Percentiles rank a stretch among this genome's conserved stretches.
Evolutionary conservation across 805 yeast species (phyloP).

Genomic region (Pichia paraexigua): DNA sequence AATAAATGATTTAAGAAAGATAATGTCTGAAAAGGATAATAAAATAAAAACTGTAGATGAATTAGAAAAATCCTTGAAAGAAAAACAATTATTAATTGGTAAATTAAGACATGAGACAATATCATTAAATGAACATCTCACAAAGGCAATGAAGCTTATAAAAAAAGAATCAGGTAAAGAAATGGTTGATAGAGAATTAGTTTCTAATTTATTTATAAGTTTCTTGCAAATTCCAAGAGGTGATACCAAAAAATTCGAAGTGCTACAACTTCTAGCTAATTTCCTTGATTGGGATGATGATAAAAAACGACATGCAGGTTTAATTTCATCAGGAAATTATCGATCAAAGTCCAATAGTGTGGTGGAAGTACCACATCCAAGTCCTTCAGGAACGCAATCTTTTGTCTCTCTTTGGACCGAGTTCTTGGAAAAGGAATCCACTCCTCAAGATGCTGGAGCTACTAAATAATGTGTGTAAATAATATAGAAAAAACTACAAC

Average conservation of each 20-base stretch:
- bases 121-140: slow-evolving; percentile 84
- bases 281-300: slow-evolving; percentile 85
- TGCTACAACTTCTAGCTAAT: slow-evolving; percentile 73
- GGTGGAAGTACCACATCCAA: slow-evolving; percentile 18
- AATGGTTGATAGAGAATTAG: slow-evolving; percentile 78
- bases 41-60: slow-evolving; percentile 24
- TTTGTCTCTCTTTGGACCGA: slow-evolving; percentile 78
- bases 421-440: slow-evolving; percentile 64
- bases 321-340: slow-evolving; percentile 28
- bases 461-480: background rate
- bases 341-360: slow-evolving; percentile 28
- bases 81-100: slow-evolving; percentile 73
- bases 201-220: slow-evolving; percentile 77
- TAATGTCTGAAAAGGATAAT: slow-evolving; percentile 12
- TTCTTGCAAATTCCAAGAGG: slow-evolving; percentile 85
- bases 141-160: slow-evolving; percentile 83
- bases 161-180: slow-evolving; percentile 70
- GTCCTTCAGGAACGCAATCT: slow-evolving; percentile 23
- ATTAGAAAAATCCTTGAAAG: slow-evolving; percentile 50
- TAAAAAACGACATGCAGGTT: slow-evolving; percentile 68
- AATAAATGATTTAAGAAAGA: slow-evolving; percentile 6
- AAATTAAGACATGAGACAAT: slow-evolving; percentile 93
- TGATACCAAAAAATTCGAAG: slow-evolving; percentile 92
- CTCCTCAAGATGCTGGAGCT: slow-evolving; percentile 17
- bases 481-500: background rate